Percentiles rank a stretch among this genome's conserved stretches.
Conservation (phyloP, 768 basidiomycete genomes). For the Tylopilus intermedius region DNA sequence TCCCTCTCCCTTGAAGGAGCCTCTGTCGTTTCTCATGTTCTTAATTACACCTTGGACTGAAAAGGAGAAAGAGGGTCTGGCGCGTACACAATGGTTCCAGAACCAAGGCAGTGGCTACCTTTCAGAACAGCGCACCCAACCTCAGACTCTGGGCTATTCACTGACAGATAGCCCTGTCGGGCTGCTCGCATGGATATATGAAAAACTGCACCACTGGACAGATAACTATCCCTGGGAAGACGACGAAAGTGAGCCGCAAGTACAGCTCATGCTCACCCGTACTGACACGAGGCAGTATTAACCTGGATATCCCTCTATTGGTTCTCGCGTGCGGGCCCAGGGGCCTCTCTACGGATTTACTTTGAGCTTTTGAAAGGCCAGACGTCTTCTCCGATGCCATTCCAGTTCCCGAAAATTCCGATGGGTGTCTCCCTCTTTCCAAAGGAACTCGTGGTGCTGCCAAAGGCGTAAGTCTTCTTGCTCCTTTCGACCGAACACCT, state of each 20-base stretch:
- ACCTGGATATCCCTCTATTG: too few species aligned
- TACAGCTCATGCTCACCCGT: too few species aligned
- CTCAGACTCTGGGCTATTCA: slow-evolving; percentile 49
- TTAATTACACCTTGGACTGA: slow-evolving; percentile 24
- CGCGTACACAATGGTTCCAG: slow-evolving; percentile 15
- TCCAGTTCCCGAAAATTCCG: too few species aligned
- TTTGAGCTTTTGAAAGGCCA: too few species aligned
- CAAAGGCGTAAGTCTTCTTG: too few species aligned
- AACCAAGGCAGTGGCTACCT: slow-evolving; percentile 29
- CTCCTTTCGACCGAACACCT: too few species aligned
- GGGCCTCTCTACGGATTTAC: too few species aligned
- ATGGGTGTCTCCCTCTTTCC: too few species aligned
- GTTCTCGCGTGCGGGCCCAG: too few species aligned
- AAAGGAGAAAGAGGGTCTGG: slow-evolving; percentile 23
- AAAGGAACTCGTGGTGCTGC: too few species aligned
- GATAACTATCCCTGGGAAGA: slow-evolving; percentile 53
- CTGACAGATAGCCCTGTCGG: slow-evolving; percentile 55
- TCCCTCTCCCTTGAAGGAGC: slow-evolving; percentile 27
- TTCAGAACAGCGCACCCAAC: slow-evolving; percentile 35
- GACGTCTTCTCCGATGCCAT: too few species aligned
- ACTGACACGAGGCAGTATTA: too few species aligned
- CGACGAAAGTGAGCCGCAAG: slow-evolving; percentile 39
- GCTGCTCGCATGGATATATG: slow-evolving; percentile 48
- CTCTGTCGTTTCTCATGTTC: slow-evolving; percentile 25
- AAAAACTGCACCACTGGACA: slow-evolving; percentile 43